These are phyloP conservation scores for Backusella luteola DNA, from an alignment of 192 early-diverging fungal species.

Conservation along the genomic window DNA sequence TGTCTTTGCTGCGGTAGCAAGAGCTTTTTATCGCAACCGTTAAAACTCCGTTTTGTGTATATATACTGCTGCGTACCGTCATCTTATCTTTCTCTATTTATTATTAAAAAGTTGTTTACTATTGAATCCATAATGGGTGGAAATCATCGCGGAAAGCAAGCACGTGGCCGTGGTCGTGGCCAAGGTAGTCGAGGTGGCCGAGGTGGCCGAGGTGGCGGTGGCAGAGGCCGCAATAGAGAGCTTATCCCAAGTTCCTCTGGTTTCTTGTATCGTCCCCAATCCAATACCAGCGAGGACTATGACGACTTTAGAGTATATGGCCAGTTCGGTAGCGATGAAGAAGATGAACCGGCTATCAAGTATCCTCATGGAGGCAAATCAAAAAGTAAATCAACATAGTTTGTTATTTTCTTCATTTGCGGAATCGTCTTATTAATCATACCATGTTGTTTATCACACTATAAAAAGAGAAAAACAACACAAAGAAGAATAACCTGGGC, in stretches of 20 bases:
- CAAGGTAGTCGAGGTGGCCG: not conserved
- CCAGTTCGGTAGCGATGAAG: conserved; percentile 20
- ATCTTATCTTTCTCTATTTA: not conserved
- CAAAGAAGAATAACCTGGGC: not conserved
- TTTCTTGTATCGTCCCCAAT: conserved; percentile 6
- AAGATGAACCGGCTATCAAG: not conserved
- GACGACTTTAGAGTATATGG: conserved; percentile 27
- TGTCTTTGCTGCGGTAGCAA: not conserved
- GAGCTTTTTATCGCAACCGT: not conserved
- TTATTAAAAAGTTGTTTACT: not conserved
- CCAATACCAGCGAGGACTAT: not conserved
- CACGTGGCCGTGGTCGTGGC: conserved; percentile 4
- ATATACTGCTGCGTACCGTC: not conserved
- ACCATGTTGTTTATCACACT: no score
- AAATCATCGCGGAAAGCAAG: conserved; percentile 14
- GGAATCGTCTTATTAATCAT: not conserved
- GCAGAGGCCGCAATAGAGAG: conserved; percentile 14
- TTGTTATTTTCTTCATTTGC: not conserved
- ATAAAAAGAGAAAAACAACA: not conserved
- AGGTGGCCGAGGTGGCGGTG: conserved; percentile 4
- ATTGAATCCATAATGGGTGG: not conserved
- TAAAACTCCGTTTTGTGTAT: not conserved
- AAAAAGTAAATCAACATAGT: not conserved
- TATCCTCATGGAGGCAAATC: not conserved
- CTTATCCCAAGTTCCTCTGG: conserved; percentile 17